A percentile compares a stretch with the other conserved stretches of the same genome.
phyloP scores from a whole-genome alignment of 23 red algal species.

The Gracilaria domingensis region DNA sequence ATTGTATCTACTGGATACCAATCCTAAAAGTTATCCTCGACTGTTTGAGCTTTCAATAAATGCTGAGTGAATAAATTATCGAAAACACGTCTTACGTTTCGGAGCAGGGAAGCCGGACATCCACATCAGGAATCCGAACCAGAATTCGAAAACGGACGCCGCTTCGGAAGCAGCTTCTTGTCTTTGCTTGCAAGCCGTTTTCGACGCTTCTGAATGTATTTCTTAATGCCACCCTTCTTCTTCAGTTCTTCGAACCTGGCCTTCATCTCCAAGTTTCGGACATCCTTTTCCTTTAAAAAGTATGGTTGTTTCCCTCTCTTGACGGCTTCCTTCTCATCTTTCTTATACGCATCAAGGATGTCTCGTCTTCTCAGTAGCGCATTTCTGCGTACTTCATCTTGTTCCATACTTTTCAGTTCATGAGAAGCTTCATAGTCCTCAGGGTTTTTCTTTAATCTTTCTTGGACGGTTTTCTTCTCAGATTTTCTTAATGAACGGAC shows the following conservation, averaged over 20 bases:
- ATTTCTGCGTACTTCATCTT: constrained; percentile 42
- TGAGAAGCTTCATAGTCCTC: constrained; percentile 28
- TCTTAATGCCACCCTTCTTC: constrained; percentile 64
- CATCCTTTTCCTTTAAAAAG: constrained; percentile 63
- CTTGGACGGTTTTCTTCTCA: constrained; percentile 23
- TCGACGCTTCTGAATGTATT: constrained; percentile 74
- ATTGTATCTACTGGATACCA: too few relatives aligned
- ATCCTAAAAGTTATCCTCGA: too few relatives aligned
- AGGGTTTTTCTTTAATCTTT: constrained; percentile 19
- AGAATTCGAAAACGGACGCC: neutral
- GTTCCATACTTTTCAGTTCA: constrained; percentile 49
- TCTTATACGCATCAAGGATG: neutral
- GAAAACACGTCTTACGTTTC: neutral
- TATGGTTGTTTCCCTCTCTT: constrained; percentile 65
- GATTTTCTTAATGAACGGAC: constrained; percentile 10
- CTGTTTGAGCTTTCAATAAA: too few relatives aligned
- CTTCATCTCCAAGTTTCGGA: constrained; percentile 55
- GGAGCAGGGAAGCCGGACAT: neutral
- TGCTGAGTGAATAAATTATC: too few relatives aligned
- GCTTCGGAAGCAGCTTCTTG: constrained; percentile 55
- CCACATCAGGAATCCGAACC: neutral
- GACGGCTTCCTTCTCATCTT: constrained; percentile 71
- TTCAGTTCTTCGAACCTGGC: constrained; percentile 73
- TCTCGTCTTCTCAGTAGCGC: constrained; percentile 21
- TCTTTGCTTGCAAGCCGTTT: constrained; percentile 58